Base-by-base conservation (phyloP, 2,329 filamentous ascomycete species). In the Penicillium sp. region DNA sequence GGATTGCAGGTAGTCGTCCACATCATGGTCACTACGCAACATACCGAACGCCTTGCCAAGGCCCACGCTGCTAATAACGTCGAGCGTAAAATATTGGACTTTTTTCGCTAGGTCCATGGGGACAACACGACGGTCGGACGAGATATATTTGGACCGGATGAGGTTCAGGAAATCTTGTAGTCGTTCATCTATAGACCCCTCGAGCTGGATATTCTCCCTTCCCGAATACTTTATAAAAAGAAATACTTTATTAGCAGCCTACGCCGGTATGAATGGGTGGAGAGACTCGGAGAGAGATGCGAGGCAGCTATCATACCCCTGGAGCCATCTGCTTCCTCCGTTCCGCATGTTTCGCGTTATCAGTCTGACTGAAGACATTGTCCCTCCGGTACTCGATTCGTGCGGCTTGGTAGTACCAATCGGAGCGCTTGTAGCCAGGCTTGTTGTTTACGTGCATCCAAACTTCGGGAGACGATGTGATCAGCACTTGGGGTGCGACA, bases 1-100 rank as follows among this genome's bases (percentile, higher is more conserved):
- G 1, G 70, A 67, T 40, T 62, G 56, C 39, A 74, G 63, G 48
- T 75, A 66, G 6, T 51, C 54, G 37, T 71, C 67, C 7, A 72
- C 61, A 48, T 79, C 76, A 4, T 61, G 55, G 58, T 77, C 71
- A 13, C 64, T 65, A 8, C 65, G 56, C 31, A 77, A 64, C 57
- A 73, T 69, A n/a, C 74, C 71, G 51, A 77, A 75, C 3, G 73
- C 52, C 48, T 68, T 58, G 10, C 78, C 78, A 39, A 80, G 75
- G 0, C 75, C 75, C 4, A 82, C 60, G 38, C 73, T 71, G 31
- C 72, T 76, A 54, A 82, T 78, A 34, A 79, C 73, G 51, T 82
- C 79, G 4, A 81, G 64, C 0, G 77, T 78, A 48, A 81, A 75
- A 64, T 71, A 80, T 37, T 78, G 75, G 3, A 72, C 69, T 52